Conservation (phyloP, 1,284 basidiomycete species). For the Polyporus tsugae region DNA sequence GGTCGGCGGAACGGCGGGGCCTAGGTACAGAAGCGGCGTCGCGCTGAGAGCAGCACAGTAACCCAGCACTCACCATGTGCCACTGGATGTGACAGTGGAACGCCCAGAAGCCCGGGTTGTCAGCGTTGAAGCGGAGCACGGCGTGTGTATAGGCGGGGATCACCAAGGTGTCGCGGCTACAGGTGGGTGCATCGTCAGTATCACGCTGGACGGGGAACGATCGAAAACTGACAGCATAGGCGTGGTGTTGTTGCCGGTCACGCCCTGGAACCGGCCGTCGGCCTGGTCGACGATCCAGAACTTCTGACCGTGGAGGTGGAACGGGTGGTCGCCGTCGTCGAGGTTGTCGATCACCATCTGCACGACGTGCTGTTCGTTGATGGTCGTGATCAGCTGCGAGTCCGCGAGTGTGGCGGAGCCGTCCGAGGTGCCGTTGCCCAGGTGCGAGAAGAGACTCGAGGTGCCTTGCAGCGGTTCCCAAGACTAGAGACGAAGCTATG, state of each 20-base stretch:
- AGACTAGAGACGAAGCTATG: conserved; percentile 33
- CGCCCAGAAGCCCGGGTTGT: conserved; percentile 48
- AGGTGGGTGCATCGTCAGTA: neutral
- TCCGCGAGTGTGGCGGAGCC: conserved; percentile 33
- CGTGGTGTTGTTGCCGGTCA: conserved; percentile 39
- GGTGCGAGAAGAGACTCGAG: conserved; percentile 38
- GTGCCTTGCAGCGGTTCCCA: conserved; percentile 43
- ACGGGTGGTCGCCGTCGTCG: conserved; percentile 54
- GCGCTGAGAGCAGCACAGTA: neutral
- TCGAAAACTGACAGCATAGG: conserved; percentile 38
- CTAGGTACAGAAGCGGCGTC: neutral
- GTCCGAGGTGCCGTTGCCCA: conserved; percentile 30
- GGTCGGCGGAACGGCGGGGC: neutral
- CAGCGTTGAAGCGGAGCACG: conserved; percentile 45
- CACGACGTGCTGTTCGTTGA: conserved; percentile 42
- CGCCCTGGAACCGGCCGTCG: conserved; percentile 41
- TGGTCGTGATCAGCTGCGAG: conserved; percentile 43
- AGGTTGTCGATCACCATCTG: conserved; percentile 44
- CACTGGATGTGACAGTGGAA: conserved; percentile 49
- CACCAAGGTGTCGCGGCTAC: conserved; percentile 45
- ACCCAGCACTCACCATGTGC: conserved; percentile 43
- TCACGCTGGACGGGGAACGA: neutral
- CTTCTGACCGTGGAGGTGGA: conserved; percentile 52
- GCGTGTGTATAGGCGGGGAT: conserved; percentile 46
- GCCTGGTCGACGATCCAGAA: conserved; percentile 42